Conservation (phyloP, 352 stramenopile genomes). For the Globisporangium radiosum region DNA sequence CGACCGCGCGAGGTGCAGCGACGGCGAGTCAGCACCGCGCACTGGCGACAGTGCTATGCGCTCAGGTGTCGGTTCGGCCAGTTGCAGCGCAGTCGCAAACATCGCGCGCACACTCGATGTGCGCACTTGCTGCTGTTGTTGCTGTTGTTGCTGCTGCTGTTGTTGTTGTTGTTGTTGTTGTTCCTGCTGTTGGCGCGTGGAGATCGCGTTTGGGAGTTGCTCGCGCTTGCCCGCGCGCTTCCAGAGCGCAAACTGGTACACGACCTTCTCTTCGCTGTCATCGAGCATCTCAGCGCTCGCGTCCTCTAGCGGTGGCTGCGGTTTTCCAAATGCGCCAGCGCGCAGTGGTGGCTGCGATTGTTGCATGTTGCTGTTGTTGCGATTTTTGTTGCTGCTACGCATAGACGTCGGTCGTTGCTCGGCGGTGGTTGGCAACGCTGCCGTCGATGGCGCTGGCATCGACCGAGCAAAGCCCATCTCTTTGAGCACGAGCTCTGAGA, state of each 20-base stretch:
- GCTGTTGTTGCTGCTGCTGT: background rate
- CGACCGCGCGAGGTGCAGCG: constrained; percentile 5
- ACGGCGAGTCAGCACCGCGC: background rate
- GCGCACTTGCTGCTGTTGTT: background rate
- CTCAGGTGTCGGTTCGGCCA: background rate
- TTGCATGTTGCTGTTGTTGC: constrained; percentile 1
- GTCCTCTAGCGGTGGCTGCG: background rate
- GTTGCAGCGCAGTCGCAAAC: background rate
- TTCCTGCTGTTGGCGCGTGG: constrained; percentile 14
- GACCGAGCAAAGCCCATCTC: constrained; percentile 35
- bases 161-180: constrained; percentile 2
- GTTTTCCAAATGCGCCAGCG: background rate
- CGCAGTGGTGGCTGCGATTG: background rate
- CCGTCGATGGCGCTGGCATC: constrained; percentile 17
- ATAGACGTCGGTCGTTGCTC: no score
- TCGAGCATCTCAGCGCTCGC: constrained; percentile 3
- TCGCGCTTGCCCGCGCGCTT: constrained; percentile 39
- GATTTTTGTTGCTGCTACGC: background rate
- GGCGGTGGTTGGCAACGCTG: background rate
- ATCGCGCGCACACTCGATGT: background rate
- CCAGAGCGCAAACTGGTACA: constrained; percentile 57
- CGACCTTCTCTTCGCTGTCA: constrained; percentile 16
- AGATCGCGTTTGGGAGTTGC: constrained; percentile 41
- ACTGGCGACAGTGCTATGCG: background rate
- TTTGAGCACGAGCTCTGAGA: constrained; percentile 41